These are phyloP conservation scores for Capsicum pubescens DNA, from an alignment of 257 asterid species.

Conservation along the genomic window DNA sequence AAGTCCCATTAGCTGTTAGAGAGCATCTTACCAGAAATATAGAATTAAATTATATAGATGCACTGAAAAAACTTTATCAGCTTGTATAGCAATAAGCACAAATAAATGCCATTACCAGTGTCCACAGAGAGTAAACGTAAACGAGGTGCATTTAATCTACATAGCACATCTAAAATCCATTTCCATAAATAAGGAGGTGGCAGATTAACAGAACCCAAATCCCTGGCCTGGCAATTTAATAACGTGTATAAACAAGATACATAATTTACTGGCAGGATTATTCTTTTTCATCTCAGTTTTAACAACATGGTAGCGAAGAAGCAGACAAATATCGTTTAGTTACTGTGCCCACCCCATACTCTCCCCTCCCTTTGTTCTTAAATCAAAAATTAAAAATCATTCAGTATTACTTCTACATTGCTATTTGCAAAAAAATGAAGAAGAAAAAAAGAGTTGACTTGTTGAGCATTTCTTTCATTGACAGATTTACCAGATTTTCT, in stretches of 20 bases:
- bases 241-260: background rate
- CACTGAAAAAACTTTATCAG: slow-evolving; percentile 3
- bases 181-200: background rate
- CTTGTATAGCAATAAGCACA: background rate
- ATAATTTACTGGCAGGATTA: background rate
- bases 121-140: background rate
- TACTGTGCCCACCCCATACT: background rate
- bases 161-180: background rate
- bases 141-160: background rate
- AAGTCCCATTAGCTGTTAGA: slow-evolving; percentile 26
- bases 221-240: background rate
- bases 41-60: background rate
- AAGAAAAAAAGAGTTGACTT: background rate
- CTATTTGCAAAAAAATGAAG: background rate
- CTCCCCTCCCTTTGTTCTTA: background rate
- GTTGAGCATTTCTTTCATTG: background rate
- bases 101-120: background rate
- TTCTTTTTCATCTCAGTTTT: background rate
- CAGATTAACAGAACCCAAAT: slow-evolving; percentile 10
- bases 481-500: background rate
- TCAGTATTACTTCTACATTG: background rate
- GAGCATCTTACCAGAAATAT: background rate
- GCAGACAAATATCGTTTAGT: background rate
- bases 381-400: background rate
- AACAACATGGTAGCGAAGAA: background rate